These are phyloP conservation scores for Salpingoeca rosetta DNA, from an alignment of 78 protist genomes.

Conservation along the genomic window DNA sequence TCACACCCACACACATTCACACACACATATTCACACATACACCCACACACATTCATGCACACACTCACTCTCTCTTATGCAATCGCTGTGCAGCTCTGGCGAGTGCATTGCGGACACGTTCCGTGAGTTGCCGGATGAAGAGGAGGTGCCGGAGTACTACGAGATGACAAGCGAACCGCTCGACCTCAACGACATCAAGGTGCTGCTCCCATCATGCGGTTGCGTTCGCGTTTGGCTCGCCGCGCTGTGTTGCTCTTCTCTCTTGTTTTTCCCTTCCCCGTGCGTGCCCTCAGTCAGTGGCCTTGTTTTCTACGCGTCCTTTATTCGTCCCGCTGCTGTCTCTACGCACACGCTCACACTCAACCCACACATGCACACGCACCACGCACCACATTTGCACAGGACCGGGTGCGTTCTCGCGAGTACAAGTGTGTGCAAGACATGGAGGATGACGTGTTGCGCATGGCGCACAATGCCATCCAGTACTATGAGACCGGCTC, in stretches of 20 bases:
- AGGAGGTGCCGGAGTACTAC: constrained; percentile 20
- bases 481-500: neutral
- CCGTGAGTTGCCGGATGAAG: neutral
- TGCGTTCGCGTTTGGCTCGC: neutral
- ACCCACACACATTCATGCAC: neutral
- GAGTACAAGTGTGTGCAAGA: neutral
- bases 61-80: neutral
- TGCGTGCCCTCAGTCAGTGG: no score
- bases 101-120: neutral
- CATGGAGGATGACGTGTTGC: neutral
- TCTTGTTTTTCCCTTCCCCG: no score
- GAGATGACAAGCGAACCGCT: constrained; percentile 1
- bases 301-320: no score
- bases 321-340: no score
- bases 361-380: no score
- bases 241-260: no score
- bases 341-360: no score
- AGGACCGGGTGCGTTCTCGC: no score
- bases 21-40: neutral
- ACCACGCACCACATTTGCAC: no score
- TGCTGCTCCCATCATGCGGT: neutral
- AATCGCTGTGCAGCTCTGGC: neutral
- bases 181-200: neutral
- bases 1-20: neutral
- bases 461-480: neutral